Percentiles rank a stretch among this genome's conserved stretches.
Evolutionary conservation across 1,139 yeast species (phyloP).

Genomic region (Blastobotrys malaysiensis): DNA sequence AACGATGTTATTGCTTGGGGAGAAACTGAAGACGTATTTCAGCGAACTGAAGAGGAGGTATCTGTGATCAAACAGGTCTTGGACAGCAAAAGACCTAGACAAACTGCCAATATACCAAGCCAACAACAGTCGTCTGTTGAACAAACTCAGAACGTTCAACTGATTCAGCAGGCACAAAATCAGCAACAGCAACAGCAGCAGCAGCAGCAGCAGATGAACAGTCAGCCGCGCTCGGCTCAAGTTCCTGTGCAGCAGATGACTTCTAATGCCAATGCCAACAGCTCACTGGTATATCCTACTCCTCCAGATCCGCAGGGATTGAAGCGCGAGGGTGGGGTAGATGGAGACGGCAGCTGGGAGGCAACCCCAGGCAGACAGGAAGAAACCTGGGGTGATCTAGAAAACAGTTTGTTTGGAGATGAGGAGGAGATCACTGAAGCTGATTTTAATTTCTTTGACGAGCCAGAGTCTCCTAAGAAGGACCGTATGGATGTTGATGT

Average conservation of each 20-base stretch:
- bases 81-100: not conserved
- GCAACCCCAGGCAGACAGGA: constrained; percentile 14
- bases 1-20: constrained; percentile 10
- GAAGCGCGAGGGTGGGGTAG: constrained; percentile 15
- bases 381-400: constrained; percentile 37
- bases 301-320: constrained; percentile 34
- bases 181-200: not conserved
- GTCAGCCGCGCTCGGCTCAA: not conserved
- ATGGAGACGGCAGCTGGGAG: constrained; percentile 13
- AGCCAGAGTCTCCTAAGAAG: constrained; percentile 22
- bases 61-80: constrained; percentile 2
- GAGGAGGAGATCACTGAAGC: constrained; percentile 38
- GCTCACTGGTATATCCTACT: constrained; percentile 30
- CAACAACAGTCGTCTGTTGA: not conserved
- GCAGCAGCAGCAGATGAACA: not conserved
- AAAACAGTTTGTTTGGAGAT: constrained; percentile 41
- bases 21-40: constrained; percentile 8
- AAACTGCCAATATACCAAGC: not conserved
- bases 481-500: constrained; percentile 1
- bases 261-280: not conserved
- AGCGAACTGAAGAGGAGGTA: constrained; percentile 4
- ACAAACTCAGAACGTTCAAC: not conserved
- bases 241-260: not conserved
- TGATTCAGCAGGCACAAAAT: not conserved
- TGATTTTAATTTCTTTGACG: constrained; percentile 41